A percentile compares a stretch with the other conserved stretches of the same genome.
These are phyloP conservation scores for Vigna hirtella DNA, from an alignment of 306 rosid genomes.

Conservation along the genomic window DNA sequence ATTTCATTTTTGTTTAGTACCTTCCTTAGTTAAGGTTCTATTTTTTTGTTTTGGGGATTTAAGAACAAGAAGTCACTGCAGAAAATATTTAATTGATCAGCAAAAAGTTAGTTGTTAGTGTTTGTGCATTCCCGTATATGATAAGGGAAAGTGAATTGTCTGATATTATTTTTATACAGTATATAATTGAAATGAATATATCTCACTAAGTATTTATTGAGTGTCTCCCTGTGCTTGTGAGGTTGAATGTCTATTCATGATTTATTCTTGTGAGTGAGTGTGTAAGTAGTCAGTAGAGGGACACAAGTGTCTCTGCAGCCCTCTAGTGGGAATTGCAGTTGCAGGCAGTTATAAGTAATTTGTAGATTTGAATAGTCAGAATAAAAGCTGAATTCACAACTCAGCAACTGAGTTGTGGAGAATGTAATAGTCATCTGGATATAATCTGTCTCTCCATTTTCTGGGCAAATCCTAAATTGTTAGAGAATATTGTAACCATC, in stretches of 20 bases:
- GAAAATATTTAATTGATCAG: neutral
- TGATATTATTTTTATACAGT: neutral
- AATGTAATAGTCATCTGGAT: neutral
- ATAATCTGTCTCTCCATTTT: neutral
- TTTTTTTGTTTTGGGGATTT: neutral
- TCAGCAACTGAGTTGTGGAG: neutral
- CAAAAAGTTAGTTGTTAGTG: too few species aligned
- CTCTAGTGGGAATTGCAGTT: too few species aligned
- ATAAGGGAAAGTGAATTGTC: too few species aligned
- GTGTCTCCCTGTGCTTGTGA: neutral
- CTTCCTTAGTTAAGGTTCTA: neutral
- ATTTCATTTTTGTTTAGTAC: neutral
- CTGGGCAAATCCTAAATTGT: neutral
- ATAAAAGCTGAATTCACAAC: neutral
- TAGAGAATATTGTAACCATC: neutral
- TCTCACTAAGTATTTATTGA: neutral
- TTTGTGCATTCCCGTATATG: too few species aligned
- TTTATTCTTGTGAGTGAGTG: neutral
- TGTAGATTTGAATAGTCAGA: too few species aligned
- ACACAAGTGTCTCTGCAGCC: neutral
- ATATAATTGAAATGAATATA: neutral
- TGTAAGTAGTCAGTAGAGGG: neutral
- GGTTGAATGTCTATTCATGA: slow-evolving; percentile 3
- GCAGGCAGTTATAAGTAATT: too few species aligned
- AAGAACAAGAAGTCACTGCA: neutral